Base-by-base conservation (phyloP, 768 basidiomycete species). In the Agaricus sinodeliciosus region DNA sequence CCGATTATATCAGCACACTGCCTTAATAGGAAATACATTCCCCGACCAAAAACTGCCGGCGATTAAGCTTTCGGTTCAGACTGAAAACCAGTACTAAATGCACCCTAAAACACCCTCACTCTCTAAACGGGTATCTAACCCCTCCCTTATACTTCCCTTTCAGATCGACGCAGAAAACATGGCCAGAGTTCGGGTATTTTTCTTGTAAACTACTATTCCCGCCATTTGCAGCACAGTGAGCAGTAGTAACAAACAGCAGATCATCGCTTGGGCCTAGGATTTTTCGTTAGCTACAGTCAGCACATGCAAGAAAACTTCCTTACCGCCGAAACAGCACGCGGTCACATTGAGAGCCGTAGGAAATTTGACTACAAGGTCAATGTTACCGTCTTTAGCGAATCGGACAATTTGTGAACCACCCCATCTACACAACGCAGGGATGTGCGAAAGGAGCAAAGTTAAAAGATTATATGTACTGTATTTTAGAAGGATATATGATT, bases 321-420 rank as follows among this genome's bases (percentile, higher is more conserved):
- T 59, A 79, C 83, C 84, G 65, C 84, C 85, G 62, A 87, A 87
- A 60, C 80, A 81, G 57, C 84, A 85, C 9, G 83, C 74, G 4
- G 85, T 87, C 35, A 86, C 71, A 49, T 82, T 79, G 54, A 81
- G 65, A 4, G 72, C 85, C n/a, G 73, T 79, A 19, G 84, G 82
- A 58, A 87, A 81, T 15, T 69, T 44, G 36, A 87, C 70, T 59
- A 82, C 76, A 9, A 79, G 62, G 59, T 84, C 81, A 16, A 82
- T 68, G 22, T 62, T 59, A 3, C 85, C 85, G n/a, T 76, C 70
- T 26, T 65, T 65, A 25, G 72, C 72, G 58, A 81, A 84, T 46
- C 84, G 72, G 42, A 80, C 67, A 49, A 86, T 72, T 52, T 72
- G 69, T 41, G 82, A 84, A 19, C 79, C 82, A 54, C 80, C 82